These are phyloP conservation scores for Puya raimondii DNA, from an alignment of 176 grass and related monocot genomes.

Conservation along the genomic window DNA sequence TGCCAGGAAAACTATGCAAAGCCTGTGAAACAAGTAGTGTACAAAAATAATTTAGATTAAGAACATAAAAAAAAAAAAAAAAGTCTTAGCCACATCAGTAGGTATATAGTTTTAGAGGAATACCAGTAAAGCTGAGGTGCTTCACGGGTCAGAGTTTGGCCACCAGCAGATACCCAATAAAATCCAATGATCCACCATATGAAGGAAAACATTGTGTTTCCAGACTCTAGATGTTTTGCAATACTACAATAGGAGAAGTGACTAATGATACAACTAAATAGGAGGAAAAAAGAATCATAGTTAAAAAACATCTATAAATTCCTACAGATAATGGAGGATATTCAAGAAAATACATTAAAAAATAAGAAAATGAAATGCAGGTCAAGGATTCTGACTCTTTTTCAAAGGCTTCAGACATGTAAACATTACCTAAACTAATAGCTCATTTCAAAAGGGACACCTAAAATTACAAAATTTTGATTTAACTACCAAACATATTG, in stretches of 20 bases:
- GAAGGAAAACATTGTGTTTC: constrained; percentile 98
- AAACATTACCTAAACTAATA: too few species aligned
- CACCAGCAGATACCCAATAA: constrained; percentile 90
- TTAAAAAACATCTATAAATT: background rate
- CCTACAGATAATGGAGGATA: too few species aligned
- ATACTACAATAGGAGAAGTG: constrained; percentile 23
- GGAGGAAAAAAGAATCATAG: background rate
- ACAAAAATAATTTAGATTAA: background rate
- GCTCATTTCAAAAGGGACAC: too few species aligned
- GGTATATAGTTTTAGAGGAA: background rate
- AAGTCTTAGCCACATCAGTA: background rate
- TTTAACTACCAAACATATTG: too few species aligned
- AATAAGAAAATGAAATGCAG: too few species aligned
- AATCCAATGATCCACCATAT: constrained; percentile 98
- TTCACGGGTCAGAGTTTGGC: constrained; percentile 51
- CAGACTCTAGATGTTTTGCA: constrained; percentile 85
- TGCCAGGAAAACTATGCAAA: constrained; percentile 88
- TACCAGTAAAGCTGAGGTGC: constrained; percentile 99
- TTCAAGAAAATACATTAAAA: too few species aligned
- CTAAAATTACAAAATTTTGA: too few species aligned
- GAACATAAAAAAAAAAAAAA: background rate
- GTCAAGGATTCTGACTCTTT: too few species aligned
- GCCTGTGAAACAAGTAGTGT: constrained; percentile 36
- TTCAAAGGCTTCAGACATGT: too few species aligned
- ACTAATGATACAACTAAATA: background rate